phyloP scores from a whole-genome alignment of 768 basidiomycete genomes.

The Psilocybe azurescens region DNA sequence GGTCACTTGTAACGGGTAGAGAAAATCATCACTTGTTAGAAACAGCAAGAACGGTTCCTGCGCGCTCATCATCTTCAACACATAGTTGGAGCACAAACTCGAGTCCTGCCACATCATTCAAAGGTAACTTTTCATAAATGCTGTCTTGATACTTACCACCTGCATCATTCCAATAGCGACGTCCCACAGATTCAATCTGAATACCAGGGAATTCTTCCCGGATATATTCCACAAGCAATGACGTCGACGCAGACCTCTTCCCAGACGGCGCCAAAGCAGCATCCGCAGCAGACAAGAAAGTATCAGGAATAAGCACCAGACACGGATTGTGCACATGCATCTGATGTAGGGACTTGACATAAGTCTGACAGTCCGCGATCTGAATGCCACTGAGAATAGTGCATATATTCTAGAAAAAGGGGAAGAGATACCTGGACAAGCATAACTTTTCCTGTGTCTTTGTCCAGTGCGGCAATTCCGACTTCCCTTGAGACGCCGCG shows the following conservation, averaged over 20 bases:
- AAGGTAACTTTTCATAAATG: conserved; percentile 2
- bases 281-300: conserved; percentile 69
- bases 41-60: conserved; percentile 78
- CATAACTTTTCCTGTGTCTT: conserved; percentile 74
- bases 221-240: conserved; percentile 74
- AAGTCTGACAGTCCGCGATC: conserved; percentile 88
- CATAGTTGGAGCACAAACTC: conserved; percentile 81
- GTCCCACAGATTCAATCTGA: conserved; percentile 69
- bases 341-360: conserved; percentile 87
- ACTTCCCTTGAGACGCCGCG: conserved; percentile 83
- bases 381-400: conserved; percentile 32
- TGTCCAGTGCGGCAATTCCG: conserved; percentile 86
- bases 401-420: conserved; percentile 1
- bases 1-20: not conserved
- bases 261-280: conserved; percentile 45
- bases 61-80: conserved; percentile 81
- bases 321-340: conserved; percentile 78
- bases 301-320: conserved; percentile 82
- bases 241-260: conserved; percentile 52
- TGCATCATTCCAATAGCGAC: conserved; percentile 87
- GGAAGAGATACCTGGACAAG: conserved; percentile 70
- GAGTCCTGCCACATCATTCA: conserved; percentile 54
- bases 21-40: conserved; percentile 70
- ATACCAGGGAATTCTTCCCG: conserved; percentile 74
- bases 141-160: conserved; percentile 51